Base-by-base conservation (phyloP, 2,329 filamentous ascomycete genomes). In the Piedraia hortae region DNA sequence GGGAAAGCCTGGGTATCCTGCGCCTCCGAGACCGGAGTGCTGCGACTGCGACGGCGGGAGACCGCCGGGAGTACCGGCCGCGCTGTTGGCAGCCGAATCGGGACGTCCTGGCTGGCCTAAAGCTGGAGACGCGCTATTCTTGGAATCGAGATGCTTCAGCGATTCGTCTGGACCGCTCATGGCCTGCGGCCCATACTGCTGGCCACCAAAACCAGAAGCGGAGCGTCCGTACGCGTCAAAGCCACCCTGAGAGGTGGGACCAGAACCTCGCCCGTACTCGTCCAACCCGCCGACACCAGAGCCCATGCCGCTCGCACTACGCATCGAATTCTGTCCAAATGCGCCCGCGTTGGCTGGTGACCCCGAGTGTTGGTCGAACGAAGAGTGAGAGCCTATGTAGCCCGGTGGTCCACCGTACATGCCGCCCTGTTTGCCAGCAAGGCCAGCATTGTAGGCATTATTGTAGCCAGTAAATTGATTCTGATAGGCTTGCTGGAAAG, bases 391-490 rank as follows among this genome's bases (percentile, higher is more conserved):
- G 28, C 50, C 51, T 47, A 57, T 56, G 38, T 67, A 70, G 25
- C 47, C 53, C 32, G 64, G 59, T 18, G 61, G 59, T 33, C 64
- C 62, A 14, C 53, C 60, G 35, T 69, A 68, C 57, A 65, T 63
- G 32, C 52, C 54, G 31, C 54, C 58, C 33, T 59, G 58, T 28
- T 45, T 21, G 12, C 48, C 50, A 12, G 19, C 12, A 9, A 12
- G 17, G 16, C 41, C 51, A 22, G 50, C 51, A 30, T 49, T 47
- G 30, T 54, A 54, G 14, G 44, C 48, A 14, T 53, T 52, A 29
- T 47, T 54, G 27, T 51, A 51, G 27, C 51, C 55, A 21, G 12
- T 14, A 33, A 59, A 66, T 39, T 66, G 60, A 39, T 59, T 61
- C 48, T 65, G 57, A 45, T 69, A 69, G 23, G 56, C 50, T 31